Evolutionary conservation across 495 filamentous ascomycete species (phyloP).

Genomic region (Aspergillus biplanus): DNA sequence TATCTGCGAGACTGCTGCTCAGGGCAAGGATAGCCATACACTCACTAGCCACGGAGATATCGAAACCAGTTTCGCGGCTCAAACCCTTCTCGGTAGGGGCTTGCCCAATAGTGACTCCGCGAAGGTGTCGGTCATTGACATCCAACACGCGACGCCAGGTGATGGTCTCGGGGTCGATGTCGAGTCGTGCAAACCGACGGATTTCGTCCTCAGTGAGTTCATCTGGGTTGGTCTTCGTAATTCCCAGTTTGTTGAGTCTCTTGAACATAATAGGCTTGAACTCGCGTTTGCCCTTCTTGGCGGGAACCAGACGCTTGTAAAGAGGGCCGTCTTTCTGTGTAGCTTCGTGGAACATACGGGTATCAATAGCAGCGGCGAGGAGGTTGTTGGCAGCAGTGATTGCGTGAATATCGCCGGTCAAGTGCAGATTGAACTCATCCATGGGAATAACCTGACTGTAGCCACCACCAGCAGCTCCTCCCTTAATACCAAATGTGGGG

Average conservation of each 20-base stretch:
- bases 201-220: conserved; percentile 90
- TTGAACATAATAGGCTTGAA: conserved; percentile 92
- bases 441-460: conserved; percentile 99
- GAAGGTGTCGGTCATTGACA: conserved; percentile 93
- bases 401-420: conserved; percentile 97
- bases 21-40: conserved; percentile 98
- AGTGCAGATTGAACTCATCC: conserved; percentile 98
- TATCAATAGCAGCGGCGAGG: conserved; percentile 97
- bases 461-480: conserved; percentile 93
- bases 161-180: conserved; percentile 96
- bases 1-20: conserved; percentile 82
- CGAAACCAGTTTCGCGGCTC: conserved; percentile 85
- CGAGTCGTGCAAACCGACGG: conserved; percentile 81
- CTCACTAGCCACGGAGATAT: conserved; percentile 96
- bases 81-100: conserved; percentile 89
- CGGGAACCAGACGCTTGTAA: conserved; percentile 85
- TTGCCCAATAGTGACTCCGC: conserved; percentile 83
- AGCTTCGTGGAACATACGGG: conserved; percentile 95
- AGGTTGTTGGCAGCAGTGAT: conserved; percentile 98
- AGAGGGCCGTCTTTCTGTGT: conserved; percentile 91
- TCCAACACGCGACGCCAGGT: conserved; percentile 96
- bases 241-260: conserved; percentile 90
- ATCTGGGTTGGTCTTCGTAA: conserved; percentile 90
- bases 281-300: conserved; percentile 83
- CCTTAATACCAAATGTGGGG: conserved; percentile 98